Base-by-base conservation (phyloP, 495 filamentous ascomycete genomes). In the Trichoderma virens region DNA sequence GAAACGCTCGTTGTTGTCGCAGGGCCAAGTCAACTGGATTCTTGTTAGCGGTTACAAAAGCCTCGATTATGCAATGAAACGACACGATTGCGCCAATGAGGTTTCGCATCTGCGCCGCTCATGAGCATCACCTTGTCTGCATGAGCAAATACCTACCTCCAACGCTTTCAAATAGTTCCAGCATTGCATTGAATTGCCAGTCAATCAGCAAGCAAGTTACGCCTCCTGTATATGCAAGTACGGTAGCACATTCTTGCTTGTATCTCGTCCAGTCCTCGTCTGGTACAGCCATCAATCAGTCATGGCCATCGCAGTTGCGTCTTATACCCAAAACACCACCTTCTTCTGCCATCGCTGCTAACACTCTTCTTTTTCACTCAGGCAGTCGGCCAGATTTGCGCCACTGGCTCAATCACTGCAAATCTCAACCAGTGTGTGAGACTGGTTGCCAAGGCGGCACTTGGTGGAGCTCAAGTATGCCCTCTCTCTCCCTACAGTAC, bases 301-400 rank as follows among this genome's bases (percentile, higher is more conserved):
- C 32, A 35, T 35, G 32, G 11, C 32, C 32, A 35, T 35, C 32
- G 32, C 32, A 11, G 32, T 35, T 35, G 11, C 32, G 32, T 35
- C 32, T 35, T 11, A 35, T n/a, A n/a, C n/a, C n/a, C n/a, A n/a
- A n/a, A n/a, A n/a, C n/a, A n/a, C n/a, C n/a, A n/a, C n/a, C n/a
- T n/a, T n/a, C n/a, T n/a, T n/a, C n/a, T n/a, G n/a, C n/a, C n/a
- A n/a, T n/a, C n/a, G n/a, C n/a, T n/a, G n/a, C n/a, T n/a, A n/a
- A n/a, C n/a, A n/a, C n/a, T n/a, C n/a, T n/a, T 3, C 14, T 16
- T 45, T 27, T 7, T 25, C n/a, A n/a, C n/a, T n/a, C 35, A 95
- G 91, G 91, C 92, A 51, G 83, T 97, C 31, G 92, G 92, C 30
- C 92, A 97, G 74, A 77, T 97, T 70, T 93, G 91, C 74, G 90